Base-by-base conservation (phyloP, 192 early-diverging fungal species). In the Coemansia sp. region DNA sequence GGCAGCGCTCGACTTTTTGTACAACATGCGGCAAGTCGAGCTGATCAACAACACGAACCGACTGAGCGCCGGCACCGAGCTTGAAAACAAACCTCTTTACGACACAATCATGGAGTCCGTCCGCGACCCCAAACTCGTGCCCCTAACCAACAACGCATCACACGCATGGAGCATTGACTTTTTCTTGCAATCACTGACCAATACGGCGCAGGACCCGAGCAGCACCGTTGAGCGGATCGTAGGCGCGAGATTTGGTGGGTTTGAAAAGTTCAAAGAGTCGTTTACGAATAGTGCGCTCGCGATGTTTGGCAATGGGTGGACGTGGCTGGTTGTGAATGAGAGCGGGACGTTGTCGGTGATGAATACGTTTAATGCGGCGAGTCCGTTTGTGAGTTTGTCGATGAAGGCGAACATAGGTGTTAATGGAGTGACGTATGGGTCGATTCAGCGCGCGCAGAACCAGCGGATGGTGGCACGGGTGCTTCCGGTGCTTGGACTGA, bases 141-240 rank as follows among this genome's bases (percentile, higher is more conserved):
- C 74, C 35, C 54, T 81, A 29, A 59, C 62, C 26, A 83, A 80
- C 67, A 69, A 77, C 48, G 73, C 82, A 14, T 81, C 82, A 54
- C 82, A 83, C 66, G 82, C 82, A 14, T 83, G 82, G 82, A 77
- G 72, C 68, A 73, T 74, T 37, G 73, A 77, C 51, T 83, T 83
- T 64, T 83, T 81, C 68, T 56, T 83, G 19, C 59, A 78, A 51
- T 57, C 78, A 20, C 38, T 81, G 66, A 69, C 74, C 9, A 61
- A 47, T 16, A 61, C 79, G 9, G 56, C 64, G 5, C 43, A 35
- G 57, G 51, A 65, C 3, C 56, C 66, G 26, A 27, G 63, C 18
- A 65, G 66, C 35, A 67, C 72, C 24, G 48, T 74, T 23, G 54
- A 60, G 65, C 61, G 66, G 23, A 47, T 55, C 32, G 65, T 83